phyloP scores from a whole-genome alignment of 2,329 filamentous ascomycete species.

The Mollisia scopiformis region DNA sequence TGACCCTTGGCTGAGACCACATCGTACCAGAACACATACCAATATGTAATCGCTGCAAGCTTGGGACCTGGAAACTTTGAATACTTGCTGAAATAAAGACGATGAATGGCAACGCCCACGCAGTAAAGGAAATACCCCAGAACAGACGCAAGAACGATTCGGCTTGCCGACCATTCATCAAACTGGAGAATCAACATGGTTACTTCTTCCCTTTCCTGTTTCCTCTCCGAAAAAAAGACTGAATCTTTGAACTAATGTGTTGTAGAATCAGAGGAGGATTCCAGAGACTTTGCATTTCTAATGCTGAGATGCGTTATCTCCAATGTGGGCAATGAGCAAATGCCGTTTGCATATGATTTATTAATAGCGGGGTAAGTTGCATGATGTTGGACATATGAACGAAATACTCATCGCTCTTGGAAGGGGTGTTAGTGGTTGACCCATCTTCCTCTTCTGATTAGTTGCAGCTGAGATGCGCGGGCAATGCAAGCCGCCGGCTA shows the following conservation, averaged over 20 bases:
- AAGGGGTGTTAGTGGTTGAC: too few relatives aligned
- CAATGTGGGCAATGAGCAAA: too few relatives aligned
- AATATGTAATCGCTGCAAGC: conserved; percentile 30
- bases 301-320: too few relatives aligned
- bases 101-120: conserved; percentile 7
- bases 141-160: background rate
- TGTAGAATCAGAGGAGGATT: too few relatives aligned
- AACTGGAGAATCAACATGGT: background rate
- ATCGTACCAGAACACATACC: conserved; percentile 43
- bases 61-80: conserved; percentile 34
- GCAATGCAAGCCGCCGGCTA: background rate
- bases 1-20: conserved; percentile 41
- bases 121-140: background rate
- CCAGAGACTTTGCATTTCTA: too few relatives aligned
- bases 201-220: background rate
- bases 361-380: too few relatives aligned
- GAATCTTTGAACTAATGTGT: too few relatives aligned
- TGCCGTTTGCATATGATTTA: too few relatives aligned
- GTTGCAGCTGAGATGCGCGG: background rate
- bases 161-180: background rate
- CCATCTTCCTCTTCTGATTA: background rate
- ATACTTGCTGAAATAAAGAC: conserved; percentile 22
- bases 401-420: too few relatives aligned
- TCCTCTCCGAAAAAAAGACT: too few relatives aligned
- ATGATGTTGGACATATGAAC: too few relatives aligned